These are phyloP conservation scores for Acmispon strigosus DNA, from an alignment of 306 rosid genomes.

Conservation along the genomic window DNA sequence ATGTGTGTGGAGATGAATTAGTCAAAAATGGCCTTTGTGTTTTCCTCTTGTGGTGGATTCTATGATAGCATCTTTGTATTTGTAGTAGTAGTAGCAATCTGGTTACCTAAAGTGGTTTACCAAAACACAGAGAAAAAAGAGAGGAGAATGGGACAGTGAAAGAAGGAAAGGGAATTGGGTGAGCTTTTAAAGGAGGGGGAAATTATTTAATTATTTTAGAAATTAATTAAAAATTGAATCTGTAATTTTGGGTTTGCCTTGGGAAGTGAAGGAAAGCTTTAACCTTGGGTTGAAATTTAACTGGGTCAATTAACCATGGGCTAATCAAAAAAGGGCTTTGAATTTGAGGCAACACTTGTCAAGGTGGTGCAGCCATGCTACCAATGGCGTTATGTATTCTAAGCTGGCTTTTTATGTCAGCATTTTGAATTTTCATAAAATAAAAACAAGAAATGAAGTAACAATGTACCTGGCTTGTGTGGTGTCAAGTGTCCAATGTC, in stretches of 20 bases:
- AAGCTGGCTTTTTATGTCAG: constrained; percentile 30
- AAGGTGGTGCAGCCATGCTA: constrained; percentile 68
- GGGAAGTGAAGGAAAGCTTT: background rate
- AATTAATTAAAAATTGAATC: background rate
- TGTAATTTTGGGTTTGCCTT: background rate
- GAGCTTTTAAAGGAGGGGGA: background rate
- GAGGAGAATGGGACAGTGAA: background rate
- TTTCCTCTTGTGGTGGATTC: constrained; percentile 11
- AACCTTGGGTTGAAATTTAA: constrained; percentile 23
- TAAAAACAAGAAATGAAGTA: background rate
- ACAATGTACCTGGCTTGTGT: constrained; percentile 2
- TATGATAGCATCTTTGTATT: constrained; percentile 11
- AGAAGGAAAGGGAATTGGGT: constrained; percentile 7
- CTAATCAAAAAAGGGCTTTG: constrained; percentile 21
- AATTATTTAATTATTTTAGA: background rate
- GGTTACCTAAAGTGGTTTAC: constrained; percentile 83
- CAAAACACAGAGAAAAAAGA: constrained; percentile 38
- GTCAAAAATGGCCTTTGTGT: background rate
- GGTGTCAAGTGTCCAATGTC: constrained; percentile 9
- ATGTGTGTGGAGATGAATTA: background rate
- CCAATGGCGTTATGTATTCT: constrained; percentile 41
- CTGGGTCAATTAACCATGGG: constrained; percentile 50
- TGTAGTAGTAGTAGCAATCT: constrained; percentile 22
- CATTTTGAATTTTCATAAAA: background rate
- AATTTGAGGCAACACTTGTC: constrained; percentile 66